Conservation (phyloP, 805 yeast species). For the Cyberlindnera bimundalis region DNA sequence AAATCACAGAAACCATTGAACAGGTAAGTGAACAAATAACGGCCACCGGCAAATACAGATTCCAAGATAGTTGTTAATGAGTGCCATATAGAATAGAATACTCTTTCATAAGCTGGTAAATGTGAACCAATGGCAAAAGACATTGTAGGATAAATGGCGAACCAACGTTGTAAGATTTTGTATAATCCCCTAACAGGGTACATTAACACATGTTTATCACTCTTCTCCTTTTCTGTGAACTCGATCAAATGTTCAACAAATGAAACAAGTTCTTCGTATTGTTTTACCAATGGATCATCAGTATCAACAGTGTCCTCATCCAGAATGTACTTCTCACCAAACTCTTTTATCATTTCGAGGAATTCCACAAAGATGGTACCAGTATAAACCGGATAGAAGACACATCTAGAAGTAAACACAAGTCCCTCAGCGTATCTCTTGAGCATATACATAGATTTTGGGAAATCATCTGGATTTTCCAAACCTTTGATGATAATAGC, state of each 20-base stretch:
- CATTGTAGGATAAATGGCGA: constrained; percentile 16
- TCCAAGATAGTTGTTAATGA: constrained; percentile 17
- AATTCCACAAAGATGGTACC: constrained; percentile 18
- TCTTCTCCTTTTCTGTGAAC: constrained; percentile 10
- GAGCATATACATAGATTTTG: constrained; percentile 12
- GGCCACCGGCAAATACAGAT: constrained; percentile 15
- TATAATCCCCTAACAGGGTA: constrained; percentile 22
- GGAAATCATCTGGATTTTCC: constrained; percentile 17
- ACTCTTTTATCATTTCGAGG: constrained; percentile 14
- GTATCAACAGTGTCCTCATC: constrained; percentile 5
- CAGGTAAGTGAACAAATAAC: constrained; percentile 22
- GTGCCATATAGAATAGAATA: constrained; percentile 20
- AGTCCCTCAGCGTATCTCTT: constrained; percentile 21
- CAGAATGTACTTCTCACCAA: constrained; percentile 18
- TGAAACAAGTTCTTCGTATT: constrained; percentile 10
- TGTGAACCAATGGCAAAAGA: constrained; percentile 14
- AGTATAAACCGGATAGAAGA: constrained; percentile 24
- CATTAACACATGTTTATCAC: constrained; percentile 14
- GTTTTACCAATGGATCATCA: constrained; percentile 7
- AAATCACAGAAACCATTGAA: constrained; percentile 20
- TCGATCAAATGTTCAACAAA: constrained; percentile 8
- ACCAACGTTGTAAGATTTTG: constrained; percentile 17
- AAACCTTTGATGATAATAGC: constrained; percentile 13
- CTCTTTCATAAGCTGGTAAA: constrained; percentile 11
- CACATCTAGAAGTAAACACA: constrained; percentile 17